These are phyloP conservation scores for Apophysomyces variabilis DNA, from an alignment of 371 early-diverging fungal genomes.

Conservation along the genomic window DNA sequence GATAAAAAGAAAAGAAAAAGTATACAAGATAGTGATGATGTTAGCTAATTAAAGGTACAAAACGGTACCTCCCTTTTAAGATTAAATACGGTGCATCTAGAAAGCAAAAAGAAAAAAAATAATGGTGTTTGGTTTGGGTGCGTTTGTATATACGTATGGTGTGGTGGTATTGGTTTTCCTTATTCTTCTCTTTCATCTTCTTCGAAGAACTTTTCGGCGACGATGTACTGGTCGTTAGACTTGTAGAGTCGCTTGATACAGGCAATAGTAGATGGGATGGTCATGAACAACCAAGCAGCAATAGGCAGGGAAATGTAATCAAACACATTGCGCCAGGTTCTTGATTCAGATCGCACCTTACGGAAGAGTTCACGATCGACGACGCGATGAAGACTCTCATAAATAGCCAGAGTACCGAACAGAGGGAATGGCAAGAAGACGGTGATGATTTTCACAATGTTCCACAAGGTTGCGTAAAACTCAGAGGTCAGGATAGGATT, in stretches of 20 bases:
- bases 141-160: background rate
- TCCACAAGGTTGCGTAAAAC: constrained; percentile 49
- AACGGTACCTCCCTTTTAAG: background rate
- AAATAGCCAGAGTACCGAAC: constrained; percentile 49
- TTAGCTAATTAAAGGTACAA: background rate
- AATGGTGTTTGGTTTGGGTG: background rate
- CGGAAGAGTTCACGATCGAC: constrained; percentile 57
- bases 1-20: constrained; percentile 5
- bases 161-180: background rate
- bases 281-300: constrained; percentile 64
- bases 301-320: constrained; percentile 61
- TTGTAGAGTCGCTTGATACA: constrained; percentile 54
- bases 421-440: constrained; percentile 52
- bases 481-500: constrained; percentile 55
- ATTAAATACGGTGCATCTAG: constrained; percentile 5
- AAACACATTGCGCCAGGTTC: constrained; percentile 51
- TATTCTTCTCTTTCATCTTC: constrained; percentile 26
- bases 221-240: constrained; percentile 56
- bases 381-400: constrained; percentile 49
- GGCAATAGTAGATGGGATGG: constrained; percentile 58
- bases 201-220: constrained; percentile 58
- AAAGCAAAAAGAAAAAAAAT: background rate
- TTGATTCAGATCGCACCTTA: constrained; percentile 38
- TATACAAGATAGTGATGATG: constrained; percentile 9
- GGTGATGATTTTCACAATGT: constrained; percentile 50